Evolutionary conservation across 495 filamentous ascomycete species (phyloP).

Genomic region (Zalerion maritima): DNA sequence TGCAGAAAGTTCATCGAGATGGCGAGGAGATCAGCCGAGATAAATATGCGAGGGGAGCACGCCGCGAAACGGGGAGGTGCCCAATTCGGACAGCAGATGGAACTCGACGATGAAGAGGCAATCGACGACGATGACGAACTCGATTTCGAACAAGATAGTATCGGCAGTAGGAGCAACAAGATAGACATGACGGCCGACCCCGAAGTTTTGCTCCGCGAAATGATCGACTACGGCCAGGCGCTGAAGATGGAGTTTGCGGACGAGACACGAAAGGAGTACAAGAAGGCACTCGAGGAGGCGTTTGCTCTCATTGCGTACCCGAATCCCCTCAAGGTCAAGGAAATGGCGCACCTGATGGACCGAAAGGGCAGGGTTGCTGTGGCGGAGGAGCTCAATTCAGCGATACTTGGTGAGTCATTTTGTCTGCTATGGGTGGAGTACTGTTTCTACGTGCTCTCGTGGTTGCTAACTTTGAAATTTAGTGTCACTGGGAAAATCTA

Average conservation of each 20-base stretch:
- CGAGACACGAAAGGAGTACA: constrained; percentile 51
- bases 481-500: constrained; percentile 87
- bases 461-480: constrained; percentile 13
- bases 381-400: constrained; percentile 88
- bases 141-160: constrained; percentile 43
- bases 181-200: constrained; percentile 43
- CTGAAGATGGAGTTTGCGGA: constrained; percentile 60
- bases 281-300: constrained; percentile 65
- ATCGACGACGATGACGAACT: constrained; percentile 69
- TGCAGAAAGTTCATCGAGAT: constrained; percentile 94
- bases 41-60: constrained; percentile 21
- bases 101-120: constrained; percentile 29
- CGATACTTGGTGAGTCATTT: constrained; percentile 62
- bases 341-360: constrained; percentile 69
- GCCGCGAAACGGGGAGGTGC: constrained; percentile 15
- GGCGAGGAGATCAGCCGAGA: constrained; percentile 68
- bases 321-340: constrained; percentile 60
- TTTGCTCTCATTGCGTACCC: constrained; percentile 81
- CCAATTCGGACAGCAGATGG: constrained; percentile 10
- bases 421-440: constrained; percentile 3
- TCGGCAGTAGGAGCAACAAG: constrained; percentile 25
- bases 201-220: constrained; percentile 35
- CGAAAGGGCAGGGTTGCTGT: constrained; percentile 59
- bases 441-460: constrained; percentile 2
- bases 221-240: constrained; percentile 66